These are phyloP conservation scores for Candida montana DNA, from an alignment of 805 yeast species.

Conservation along the genomic window DNA sequence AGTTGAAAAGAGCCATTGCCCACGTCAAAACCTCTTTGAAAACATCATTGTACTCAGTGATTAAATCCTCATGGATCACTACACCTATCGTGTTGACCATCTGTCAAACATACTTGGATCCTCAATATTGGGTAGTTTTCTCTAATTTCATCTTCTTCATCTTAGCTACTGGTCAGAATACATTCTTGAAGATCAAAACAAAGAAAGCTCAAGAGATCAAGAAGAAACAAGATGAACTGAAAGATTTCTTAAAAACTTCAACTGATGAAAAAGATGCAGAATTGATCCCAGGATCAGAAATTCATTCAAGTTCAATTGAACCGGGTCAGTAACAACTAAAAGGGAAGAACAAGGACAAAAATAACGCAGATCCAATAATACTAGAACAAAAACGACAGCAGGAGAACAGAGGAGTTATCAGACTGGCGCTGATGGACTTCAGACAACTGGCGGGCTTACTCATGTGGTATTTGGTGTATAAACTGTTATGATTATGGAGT, in stretches of 20 bases:
- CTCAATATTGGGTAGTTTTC: slow-evolving; percentile 61
- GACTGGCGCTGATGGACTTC: slow-evolving; percentile 9
- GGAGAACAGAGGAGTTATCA: background rate
- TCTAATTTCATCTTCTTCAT: slow-evolving; percentile 53
- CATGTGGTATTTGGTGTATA: slow-evolving; percentile 16
- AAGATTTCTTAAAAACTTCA: slow-evolving; percentile 14
- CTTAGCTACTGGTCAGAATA: slow-evolving; percentile 58
- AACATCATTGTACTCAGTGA: slow-evolving; percentile 40
- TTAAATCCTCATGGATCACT: slow-evolving; percentile 50
- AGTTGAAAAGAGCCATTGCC: slow-evolving; percentile 10
- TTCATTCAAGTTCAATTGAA: no score
- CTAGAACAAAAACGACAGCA: background rate
- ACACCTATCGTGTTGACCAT: slow-evolving; percentile 44
- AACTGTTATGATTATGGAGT: slow-evolving; percentile 2
- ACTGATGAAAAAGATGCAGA: slow-evolving; percentile 6
- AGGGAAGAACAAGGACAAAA: slow-evolving; percentile 4
- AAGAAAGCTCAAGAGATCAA: slow-evolving; percentile 18
- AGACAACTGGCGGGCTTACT: slow-evolving; percentile 13
- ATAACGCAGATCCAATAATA: background rate
- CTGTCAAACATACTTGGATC: slow-evolving; percentile 53
- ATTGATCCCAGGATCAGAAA: slow-evolving; percentile 10
- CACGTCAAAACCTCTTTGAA: slow-evolving; percentile 28
- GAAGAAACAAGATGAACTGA: slow-evolving; percentile 20
- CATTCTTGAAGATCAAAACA: slow-evolving; percentile 39
- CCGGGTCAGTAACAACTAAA: slow-evolving; percentile 5